phyloP scores from a whole-genome alignment of 305 asterid genomes.

The Solanum hybrid region DNA sequence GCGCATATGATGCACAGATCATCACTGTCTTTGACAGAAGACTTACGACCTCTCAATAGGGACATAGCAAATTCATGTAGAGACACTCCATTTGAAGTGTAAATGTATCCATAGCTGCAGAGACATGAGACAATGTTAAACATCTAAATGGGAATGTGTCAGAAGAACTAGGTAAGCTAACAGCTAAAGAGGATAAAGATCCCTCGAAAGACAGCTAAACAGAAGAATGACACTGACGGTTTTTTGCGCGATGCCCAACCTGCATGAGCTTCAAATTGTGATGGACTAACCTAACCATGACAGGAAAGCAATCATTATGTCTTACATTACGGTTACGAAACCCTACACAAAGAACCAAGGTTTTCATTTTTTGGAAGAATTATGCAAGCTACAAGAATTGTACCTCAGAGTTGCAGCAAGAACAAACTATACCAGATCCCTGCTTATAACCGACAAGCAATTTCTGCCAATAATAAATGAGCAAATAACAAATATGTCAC shows the following conservation, averaged over 20 bases:
- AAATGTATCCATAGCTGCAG: slow-evolving; percentile 86
- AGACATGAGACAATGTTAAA: slow-evolving; percentile 14
- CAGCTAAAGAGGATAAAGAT: background rate
- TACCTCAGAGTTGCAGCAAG: slow-evolving; percentile 91
- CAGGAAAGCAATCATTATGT: background rate
- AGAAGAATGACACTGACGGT: slow-evolving; percentile 60
- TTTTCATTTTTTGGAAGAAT: slow-evolving; percentile 2
- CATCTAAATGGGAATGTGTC: background rate
- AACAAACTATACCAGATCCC: slow-evolving; percentile 84
- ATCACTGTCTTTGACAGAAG: slow-evolving; percentile 63
- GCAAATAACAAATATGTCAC: slow-evolving; percentile 5
- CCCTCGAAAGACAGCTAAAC: slow-evolving; percentile 7
- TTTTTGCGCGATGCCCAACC: slow-evolving; percentile 96
- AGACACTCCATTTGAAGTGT: slow-evolving; percentile 92
- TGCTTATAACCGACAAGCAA: slow-evolving; percentile 78
- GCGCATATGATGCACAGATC: slow-evolving; percentile 93
- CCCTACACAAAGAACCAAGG: slow-evolving; percentile 7
- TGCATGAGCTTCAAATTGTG: slow-evolving; percentile 96
- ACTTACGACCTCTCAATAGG: slow-evolving; percentile 64
- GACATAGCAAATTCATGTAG: slow-evolving; percentile 90
- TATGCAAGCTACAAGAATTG: slow-evolving; percentile 1
- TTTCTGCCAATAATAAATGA: slow-evolving; percentile 41
- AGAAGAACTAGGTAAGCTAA: background rate
- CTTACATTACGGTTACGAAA: background rate
- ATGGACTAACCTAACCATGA: slow-evolving; percentile 82